Percentiles rank a stretch among this genome's conserved stretches.
phyloP scores from a whole-genome alignment of 192 early-diverging fungal genomes.

The Backusella sp. region DNA sequence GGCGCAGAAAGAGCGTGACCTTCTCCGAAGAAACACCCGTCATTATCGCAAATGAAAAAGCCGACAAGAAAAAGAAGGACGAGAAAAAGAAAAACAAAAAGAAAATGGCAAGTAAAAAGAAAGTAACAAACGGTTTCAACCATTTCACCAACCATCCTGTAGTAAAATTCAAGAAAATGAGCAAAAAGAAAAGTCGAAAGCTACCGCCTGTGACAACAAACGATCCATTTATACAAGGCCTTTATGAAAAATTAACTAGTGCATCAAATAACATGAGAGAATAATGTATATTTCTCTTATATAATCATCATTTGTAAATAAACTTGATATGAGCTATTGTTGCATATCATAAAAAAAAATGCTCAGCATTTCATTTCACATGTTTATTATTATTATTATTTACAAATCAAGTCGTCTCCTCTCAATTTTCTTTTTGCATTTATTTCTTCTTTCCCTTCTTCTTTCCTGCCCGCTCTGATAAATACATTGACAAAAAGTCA shows the following conservation, averaged over 20 bases:
- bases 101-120: constrained; percentile 19
- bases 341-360: not conserved
- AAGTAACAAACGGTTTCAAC: constrained; percentile 8
- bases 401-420: not conserved
- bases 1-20: constrained; percentile 1
- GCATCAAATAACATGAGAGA: not conserved
- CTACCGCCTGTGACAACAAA: constrained; percentile 4
- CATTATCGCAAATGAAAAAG: not conserved
- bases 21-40: constrained; percentile 6
- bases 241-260: constrained; percentile 1
- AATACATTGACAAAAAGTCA: constrained; percentile 51
- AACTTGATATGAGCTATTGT: not conserved
- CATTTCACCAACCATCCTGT: constrained; percentile 17
- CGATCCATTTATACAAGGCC: constrained; percentile 6
- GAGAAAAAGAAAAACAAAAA: not conserved
- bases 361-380: not conserved
- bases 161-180: constrained; percentile 21
- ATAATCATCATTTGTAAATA: not conserved
- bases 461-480: constrained; percentile 44
- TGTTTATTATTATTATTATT: not conserved
- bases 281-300: not conserved
- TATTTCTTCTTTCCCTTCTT: constrained; percentile 37
- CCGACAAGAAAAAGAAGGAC: constrained; percentile 5
- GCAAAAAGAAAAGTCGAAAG: constrained; percentile 1
- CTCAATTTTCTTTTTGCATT: not conserved